These are phyloP conservation scores for Prunus padus DNA, from an alignment of 306 rosid species.

Conservation along the genomic window DNA sequence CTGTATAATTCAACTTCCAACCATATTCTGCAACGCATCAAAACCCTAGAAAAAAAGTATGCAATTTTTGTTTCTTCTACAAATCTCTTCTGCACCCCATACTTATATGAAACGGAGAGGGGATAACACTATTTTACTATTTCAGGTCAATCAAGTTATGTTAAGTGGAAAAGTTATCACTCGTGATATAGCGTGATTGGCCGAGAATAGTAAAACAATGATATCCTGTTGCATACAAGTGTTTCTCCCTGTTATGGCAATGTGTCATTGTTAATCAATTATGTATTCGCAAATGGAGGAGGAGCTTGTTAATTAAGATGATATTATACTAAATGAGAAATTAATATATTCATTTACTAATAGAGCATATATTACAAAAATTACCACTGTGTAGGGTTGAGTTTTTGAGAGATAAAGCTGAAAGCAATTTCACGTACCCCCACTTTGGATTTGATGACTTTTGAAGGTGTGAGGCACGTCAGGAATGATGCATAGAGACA, in stretches of 20 bases:
- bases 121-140: too few relatives aligned
- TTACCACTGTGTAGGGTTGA: neutral
- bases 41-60: neutral
- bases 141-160: fast-evolving
- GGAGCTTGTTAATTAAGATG: neutral
- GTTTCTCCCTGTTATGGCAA: neutral
- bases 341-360: neutral
- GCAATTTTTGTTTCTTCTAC: neutral
- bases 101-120: too few relatives aligned
- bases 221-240: too few relatives aligned
- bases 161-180: too few relatives aligned
- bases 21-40: neutral
- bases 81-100: neutral
- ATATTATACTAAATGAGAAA: neutral
- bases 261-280: neutral
- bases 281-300: neutral
- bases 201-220: too few relatives aligned
- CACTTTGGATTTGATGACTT: neutral
- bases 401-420: neutral
- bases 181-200: too few relatives aligned
- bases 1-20: neutral
- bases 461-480: conserved; percentile 16
- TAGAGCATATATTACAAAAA: neutral
- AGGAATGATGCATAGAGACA: neutral
- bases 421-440: neutral